phyloP scores from a whole-genome alignment of 768 basidiomycete genomes.

The Saitozyma podzolica region DNA sequence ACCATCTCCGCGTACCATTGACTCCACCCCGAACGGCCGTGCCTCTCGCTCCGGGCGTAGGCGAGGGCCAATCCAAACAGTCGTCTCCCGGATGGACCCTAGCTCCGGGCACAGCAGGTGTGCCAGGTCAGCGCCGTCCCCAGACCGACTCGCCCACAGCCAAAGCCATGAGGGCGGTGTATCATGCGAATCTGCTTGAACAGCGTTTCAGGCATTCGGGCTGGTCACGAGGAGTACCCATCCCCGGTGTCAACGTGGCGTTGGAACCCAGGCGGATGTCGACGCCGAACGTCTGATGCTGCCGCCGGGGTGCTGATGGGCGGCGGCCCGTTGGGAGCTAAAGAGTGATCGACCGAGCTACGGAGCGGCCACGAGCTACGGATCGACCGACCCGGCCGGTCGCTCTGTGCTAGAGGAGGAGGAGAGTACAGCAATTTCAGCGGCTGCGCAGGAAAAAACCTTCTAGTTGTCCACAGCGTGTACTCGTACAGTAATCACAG shows the following conservation, averaged over 20 bases:
- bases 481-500: too few species aligned
- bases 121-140: neutral
- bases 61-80: neutral
- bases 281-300: neutral
- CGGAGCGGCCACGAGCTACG: too few species aligned
- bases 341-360: too few species aligned
- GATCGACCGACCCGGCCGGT: too few species aligned
- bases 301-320: too few species aligned
- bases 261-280: conserved; percentile 8
- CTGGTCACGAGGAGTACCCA: conserved; percentile 7
- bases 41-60: neutral
- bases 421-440: too few species aligned
- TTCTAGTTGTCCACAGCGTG: too few species aligned
- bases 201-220: conserved; percentile 9
- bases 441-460: too few species aligned
- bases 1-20: neutral
- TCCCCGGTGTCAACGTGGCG: conserved; percentile 7
- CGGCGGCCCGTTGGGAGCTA: too few species aligned
- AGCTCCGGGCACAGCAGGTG: neutral
- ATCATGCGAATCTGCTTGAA: conserved; percentile 32
- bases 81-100: neutral
- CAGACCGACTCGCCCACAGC: conserved; percentile 17
- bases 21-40: neutral
- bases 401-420: too few species aligned
- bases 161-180: conserved; percentile 38